Percentiles rank a stretch among this genome's conserved stretches.
These are phyloP conservation scores for Tephrocybe sp. DNA, from an alignment of 768 basidiomycete genomes.

Conservation along the genomic window DNA sequence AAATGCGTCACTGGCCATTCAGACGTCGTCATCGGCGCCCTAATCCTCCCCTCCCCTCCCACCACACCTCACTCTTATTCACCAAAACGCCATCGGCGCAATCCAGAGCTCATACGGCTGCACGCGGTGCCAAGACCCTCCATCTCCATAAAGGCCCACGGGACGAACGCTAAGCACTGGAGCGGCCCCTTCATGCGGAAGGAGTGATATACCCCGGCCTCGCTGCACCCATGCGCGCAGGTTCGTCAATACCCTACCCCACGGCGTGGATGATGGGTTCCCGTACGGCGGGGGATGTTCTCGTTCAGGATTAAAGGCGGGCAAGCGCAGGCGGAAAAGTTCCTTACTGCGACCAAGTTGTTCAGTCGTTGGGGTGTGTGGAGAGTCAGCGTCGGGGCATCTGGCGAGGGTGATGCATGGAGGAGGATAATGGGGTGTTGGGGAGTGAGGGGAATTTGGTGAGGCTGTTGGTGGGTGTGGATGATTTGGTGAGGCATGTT, in stretches of 20 bases:
- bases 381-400: conserved; percentile 87
- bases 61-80: conserved; percentile 45
- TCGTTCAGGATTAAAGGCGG: conserved; percentile 72
- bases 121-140: conserved; percentile 87
- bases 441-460: conserved; percentile 84
- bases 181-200: conserved; percentile 58
- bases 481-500: conserved; percentile 80
- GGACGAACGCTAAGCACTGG: conserved; percentile 71
- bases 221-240: conserved; percentile 65
- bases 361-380: conserved; percentile 87
- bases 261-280: conserved; percentile 55
- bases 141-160: conserved; percentile 86
- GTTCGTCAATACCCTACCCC: conserved; percentile 56
- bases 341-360: conserved; percentile 63
- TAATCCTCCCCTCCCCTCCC: conserved; percentile 69
- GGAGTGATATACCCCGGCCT: conserved; percentile 89
- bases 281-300: conserved; percentile 92
- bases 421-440: conserved; percentile 59
- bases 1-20: conserved; percentile 96
- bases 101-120: conserved; percentile 84
- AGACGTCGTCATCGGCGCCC: conserved; percentile 88
- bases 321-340: conserved; percentile 50
- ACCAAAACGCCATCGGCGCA: conserved; percentile 85
- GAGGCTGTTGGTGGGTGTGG: conserved; percentile 84
- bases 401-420: conserved; percentile 91